Conservation (phyloP, 129 eudicot genomes). For the Centella asiatica region DNA sequence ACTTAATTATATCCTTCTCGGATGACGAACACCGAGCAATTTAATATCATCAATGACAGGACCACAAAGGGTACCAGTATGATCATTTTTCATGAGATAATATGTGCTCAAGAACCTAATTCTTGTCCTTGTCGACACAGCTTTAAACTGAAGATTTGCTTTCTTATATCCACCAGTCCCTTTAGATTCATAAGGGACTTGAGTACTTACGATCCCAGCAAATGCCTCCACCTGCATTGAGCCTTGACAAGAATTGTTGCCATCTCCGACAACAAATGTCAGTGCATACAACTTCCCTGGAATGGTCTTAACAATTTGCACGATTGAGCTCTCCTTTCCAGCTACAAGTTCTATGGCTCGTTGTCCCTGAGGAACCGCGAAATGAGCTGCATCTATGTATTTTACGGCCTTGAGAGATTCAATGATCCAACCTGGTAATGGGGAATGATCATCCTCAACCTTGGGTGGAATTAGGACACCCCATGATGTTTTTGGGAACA, state of each 20-base stretch:
- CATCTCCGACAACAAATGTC: constrained; percentile 66
- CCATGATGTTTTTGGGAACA: constrained; percentile 58
- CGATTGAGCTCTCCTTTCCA: constrained; percentile 77
- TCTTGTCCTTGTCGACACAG: constrained; percentile 38
- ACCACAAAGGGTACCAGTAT: constrained; percentile 68
- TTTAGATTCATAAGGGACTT: constrained; percentile 41
- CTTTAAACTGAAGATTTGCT: constrained; percentile 48
- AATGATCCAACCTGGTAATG: constrained; percentile 85
- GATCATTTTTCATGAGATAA: constrained; percentile 67
- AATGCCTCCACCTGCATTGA: constrained; percentile 69
- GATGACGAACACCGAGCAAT: constrained; percentile 41
- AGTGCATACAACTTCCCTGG: constrained; percentile 60
- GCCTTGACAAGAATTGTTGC: constrained; percentile 66
- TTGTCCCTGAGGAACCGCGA: constrained; percentile 67
- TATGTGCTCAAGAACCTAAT: constrained; percentile 57
- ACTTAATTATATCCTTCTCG: no score
- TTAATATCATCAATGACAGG: constrained; percentile 77
- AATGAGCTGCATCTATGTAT: constrained; percentile 66
- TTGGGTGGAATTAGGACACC: constrained; percentile 92
- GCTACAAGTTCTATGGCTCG: constrained; percentile 78
- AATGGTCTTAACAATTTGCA: constrained; percentile 65
- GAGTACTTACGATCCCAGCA: constrained; percentile 43
- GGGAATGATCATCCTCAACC: constrained; percentile 91
- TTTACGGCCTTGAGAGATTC: constrained; percentile 89
- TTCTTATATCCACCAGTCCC: constrained; percentile 54